Evolutionary conservation across 208 protist species (phyloP).

Genomic region (Trichomonas tenax): DNA sequence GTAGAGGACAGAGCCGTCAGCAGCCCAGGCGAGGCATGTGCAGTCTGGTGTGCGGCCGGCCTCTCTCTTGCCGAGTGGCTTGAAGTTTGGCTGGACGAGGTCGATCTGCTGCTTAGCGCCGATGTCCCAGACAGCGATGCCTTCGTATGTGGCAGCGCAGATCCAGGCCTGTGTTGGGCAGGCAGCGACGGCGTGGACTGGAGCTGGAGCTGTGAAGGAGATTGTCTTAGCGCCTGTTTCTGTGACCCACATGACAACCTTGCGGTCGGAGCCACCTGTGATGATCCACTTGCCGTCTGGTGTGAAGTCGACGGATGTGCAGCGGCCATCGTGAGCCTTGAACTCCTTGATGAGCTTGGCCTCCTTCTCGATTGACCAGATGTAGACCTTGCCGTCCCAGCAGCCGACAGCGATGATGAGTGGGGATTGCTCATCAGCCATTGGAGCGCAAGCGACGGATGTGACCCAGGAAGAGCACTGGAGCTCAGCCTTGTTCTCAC

Average conservation of each 20-base stretch:
- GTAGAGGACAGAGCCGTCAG: constrained; percentile 87
- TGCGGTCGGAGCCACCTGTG: constrained; percentile 80
- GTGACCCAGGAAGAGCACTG: not conserved
- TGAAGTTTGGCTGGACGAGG: constrained; percentile 63
- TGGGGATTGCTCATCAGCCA: not conserved
- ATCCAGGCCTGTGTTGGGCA: constrained; percentile 96
- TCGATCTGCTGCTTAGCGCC: constrained; percentile 68
- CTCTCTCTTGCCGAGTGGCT: not conserved
- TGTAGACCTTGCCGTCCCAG: not conserved
- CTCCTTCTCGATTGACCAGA: not conserved
- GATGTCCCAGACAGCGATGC: constrained; percentile 68
- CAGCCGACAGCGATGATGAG: constrained; percentile 6
- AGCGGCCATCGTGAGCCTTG: constrained; percentile 47
- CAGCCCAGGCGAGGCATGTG: constrained; percentile 82
- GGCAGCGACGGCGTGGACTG: constrained; percentile 85
- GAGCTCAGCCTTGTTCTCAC: constrained; percentile 60
- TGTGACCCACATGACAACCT: constrained; percentile 91
- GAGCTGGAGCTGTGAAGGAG: constrained; percentile 64
- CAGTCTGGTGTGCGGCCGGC: constrained; percentile 54
- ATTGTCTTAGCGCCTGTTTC: constrained; percentile 82
- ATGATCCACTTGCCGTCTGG: constrained; percentile 65
- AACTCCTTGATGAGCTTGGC: not conserved
- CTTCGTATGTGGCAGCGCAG: constrained; percentile 72
- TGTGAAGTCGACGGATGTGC: constrained; percentile 92
- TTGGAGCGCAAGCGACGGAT: not conserved